Conservation (phyloP, 1,284 basidiomycete species). For the Apiotrichum domesticum region DNA sequence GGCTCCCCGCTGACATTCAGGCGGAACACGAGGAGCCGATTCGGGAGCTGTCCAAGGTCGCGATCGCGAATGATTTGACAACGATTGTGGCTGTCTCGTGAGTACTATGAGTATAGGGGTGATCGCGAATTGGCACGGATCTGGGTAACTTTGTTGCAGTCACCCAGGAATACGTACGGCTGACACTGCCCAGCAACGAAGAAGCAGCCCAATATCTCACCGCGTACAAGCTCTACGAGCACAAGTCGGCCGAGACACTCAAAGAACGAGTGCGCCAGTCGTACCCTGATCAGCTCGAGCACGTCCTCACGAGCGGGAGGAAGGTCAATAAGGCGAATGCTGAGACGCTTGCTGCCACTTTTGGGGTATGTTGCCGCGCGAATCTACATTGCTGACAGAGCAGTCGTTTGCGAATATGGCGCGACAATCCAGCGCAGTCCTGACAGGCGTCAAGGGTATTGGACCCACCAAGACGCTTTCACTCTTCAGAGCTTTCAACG, state of each 20-base stretch:
- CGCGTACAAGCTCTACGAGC: slow-evolving; percentile 88
- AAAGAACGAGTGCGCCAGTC: slow-evolving; percentile 89
- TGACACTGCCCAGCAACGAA: slow-evolving; percentile 56
- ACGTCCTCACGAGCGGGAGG: slow-evolving; percentile 80
- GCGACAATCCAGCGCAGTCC: slow-evolving; percentile 62
- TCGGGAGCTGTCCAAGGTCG: slow-evolving; percentile 86
- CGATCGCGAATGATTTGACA: slow-evolving; percentile 86
- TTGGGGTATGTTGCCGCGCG: slow-evolving; percentile 64
- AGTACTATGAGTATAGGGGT: slow-evolving; percentile 28
- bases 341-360: slow-evolving; percentile 82
- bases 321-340: slow-evolving; percentile 98
- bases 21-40: slow-evolving; percentile 85
- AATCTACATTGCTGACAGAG: too few relatives aligned
- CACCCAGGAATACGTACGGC: too few relatives aligned
- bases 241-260: slow-evolving; percentile 87
- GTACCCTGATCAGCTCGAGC: slow-evolving; percentile 72
- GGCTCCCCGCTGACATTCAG: slow-evolving; percentile 34
- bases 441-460: slow-evolving; percentile 82
- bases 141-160: too few relatives aligned
- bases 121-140: too few relatives aligned
- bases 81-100: slow-evolving; percentile 89
- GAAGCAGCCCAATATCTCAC: slow-evolving; percentile 89
- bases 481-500: slow-evolving; percentile 51
- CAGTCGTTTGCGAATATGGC: slow-evolving; percentile 76
- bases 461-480: slow-evolving; percentile 86